These are phyloP conservation scores for Pleodorina starrii DNA, from an alignment of 139 green algal species.

Conservation along the genomic window DNA sequence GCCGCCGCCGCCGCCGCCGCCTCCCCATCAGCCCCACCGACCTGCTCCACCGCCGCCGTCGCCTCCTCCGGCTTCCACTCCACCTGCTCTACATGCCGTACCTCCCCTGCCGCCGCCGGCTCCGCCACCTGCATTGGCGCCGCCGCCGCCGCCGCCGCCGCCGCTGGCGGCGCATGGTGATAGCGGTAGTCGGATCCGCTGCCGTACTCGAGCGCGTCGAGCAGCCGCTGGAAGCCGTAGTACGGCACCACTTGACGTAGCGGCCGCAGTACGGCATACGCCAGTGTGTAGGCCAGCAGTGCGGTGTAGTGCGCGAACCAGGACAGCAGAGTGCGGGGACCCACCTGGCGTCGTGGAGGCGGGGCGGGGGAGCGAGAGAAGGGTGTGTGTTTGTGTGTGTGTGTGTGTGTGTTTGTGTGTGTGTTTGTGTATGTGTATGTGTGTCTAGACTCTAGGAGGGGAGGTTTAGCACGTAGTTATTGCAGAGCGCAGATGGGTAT, in stretches of 20 bases:
- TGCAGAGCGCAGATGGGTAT: too few relatives aligned
- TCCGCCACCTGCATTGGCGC: background rate
- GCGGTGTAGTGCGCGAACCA: constrained; percentile 72
- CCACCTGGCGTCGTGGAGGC: constrained; percentile 53
- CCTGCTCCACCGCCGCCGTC: background rate
- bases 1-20: background rate
- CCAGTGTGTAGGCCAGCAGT: constrained; percentile 60
- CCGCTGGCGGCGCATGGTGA: background rate
- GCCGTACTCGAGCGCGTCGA: constrained; percentile 62
- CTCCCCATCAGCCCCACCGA: background rate
- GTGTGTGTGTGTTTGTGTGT: too few relatives aligned
- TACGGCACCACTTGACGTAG: constrained; percentile 33
- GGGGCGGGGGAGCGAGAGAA: background rate
- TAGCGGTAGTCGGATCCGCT: constrained; percentile 55
- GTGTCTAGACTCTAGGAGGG: too few relatives aligned
- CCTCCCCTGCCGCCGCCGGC: background rate
- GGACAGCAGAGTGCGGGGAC: constrained; percentile 42
- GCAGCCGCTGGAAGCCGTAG: constrained; percentile 47
- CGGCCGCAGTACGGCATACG: constrained; percentile 47
- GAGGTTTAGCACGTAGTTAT: too few relatives aligned
- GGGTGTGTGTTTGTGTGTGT: too few relatives aligned
- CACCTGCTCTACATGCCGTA: background rate
- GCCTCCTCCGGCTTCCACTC: background rate
- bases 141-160: background rate
- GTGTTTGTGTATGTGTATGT: too few relatives aligned